Evolutionary conservation across 2,329 filamentous ascomycete genomes (phyloP), one percentile per base, ranked within the genome.

Genomic region (Cladosporium sp.): DNA sequence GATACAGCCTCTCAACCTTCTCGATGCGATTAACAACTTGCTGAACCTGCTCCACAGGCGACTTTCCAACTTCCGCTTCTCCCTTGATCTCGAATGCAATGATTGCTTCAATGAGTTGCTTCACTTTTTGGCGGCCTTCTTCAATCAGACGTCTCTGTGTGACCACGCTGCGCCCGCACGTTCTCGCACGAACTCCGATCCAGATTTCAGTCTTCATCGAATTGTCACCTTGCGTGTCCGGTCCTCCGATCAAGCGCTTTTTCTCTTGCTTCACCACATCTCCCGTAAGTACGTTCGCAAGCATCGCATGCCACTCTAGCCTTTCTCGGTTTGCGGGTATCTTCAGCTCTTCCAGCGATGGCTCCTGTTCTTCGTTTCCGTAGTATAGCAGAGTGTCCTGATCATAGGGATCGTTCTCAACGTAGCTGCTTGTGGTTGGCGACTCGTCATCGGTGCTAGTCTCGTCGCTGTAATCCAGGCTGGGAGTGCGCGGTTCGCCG

Each of bases 201-300:
- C 93, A 98, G 16, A 97, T 78, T 57, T 85, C 83, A n/a, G 74
- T 73, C 61, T 80, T 82, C 59, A 84, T 68, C 19, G 77, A 77
- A 64, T 88, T 86, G 50, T 84, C 80, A 27, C 82, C 80, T 62
- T 86, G 86, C 56, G 90, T 82, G 39, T 88, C 86, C 42, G 79
- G 76, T 56, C 88, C 85, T 39, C 89, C 91, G 58, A 94, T 93
- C 62, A 98, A 70, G 38, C 93, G 83, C 69, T 95, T 95, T 77
- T 98, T 98, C 72, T 98, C 93, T 69, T 98, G 93, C 62, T 89
- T 88, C 51, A 98, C 92, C 7, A 98, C 93, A 67, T 98, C 93
- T 57, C 93, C 93, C 1, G 91, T 96, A 58, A 98, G 73, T 3
- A 98, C 93, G 12, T 92, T 94, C 53, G 92, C 88, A 50, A 98